Evolutionary conservation across 495 filamentous ascomycete species (phyloP).

Genomic region (Daldinia childiae): DNA sequence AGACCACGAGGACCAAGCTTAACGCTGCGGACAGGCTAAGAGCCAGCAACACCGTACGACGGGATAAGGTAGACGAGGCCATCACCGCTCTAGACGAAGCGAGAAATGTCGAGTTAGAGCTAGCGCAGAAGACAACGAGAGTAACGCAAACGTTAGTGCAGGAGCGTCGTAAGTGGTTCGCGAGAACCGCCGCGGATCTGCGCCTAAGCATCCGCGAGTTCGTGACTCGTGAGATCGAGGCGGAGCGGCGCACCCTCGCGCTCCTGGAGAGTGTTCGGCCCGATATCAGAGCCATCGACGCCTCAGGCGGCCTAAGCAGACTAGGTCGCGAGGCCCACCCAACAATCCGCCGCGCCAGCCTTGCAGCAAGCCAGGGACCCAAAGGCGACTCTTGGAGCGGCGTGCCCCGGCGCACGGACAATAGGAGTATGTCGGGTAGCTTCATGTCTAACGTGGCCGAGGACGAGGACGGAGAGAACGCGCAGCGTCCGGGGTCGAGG

Average conservation of each 20-base stretch:
- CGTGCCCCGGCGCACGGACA: slow-evolving; percentile 79
- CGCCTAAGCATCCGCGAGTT: slow-evolving; percentile 86
- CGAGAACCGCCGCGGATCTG: slow-evolving; percentile 83
- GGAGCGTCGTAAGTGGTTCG: slow-evolving; percentile 92
- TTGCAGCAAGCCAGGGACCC: slow-evolving; percentile 88
- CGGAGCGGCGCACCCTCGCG: slow-evolving; percentile 89
- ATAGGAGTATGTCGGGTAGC: slow-evolving; percentile 75
- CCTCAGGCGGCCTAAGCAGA: slow-evolving; percentile 85
- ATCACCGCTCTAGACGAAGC: slow-evolving; percentile 90
- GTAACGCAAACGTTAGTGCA: slow-evolving; percentile 89
- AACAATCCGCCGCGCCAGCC: slow-evolving; percentile 73
- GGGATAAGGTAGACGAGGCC: slow-evolving; percentile 96
- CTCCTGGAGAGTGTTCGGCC: slow-evolving; percentile 91
- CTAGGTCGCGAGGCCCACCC: slow-evolving; percentile 91
- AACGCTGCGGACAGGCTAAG: slow-evolving; percentile 89
- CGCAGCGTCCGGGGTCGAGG: slow-evolving; percentile 48
- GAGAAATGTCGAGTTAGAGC: slow-evolving; percentile 75
- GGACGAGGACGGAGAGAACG: slow-evolving; percentile 58
- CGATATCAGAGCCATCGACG: slow-evolving; percentile 92
- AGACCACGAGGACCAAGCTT: slow-evolving; percentile 77
- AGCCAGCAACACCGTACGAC: slow-evolving; percentile 79
- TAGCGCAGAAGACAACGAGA: slow-evolving; percentile 82
- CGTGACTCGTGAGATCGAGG: slow-evolving; percentile 92
- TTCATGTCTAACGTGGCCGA: slow-evolving; percentile 60
- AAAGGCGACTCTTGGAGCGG: slow-evolving; percentile 98